Base-by-base conservation (phyloP, 805 yeast species). In the Pichia scutulata region DNA sequence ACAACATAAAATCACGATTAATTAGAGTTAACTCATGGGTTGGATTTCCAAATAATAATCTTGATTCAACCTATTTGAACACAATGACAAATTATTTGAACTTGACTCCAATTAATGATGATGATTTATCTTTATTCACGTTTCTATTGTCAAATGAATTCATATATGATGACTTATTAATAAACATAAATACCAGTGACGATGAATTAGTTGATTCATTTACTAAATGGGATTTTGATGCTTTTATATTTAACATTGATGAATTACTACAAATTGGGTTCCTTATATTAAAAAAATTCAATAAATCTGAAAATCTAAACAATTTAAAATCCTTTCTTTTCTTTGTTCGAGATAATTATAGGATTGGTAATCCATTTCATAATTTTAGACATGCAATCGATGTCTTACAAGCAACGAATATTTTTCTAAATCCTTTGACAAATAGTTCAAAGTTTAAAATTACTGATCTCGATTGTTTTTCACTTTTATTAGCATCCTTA, bases 341-440 rank as follows among this genome's bases (percentile, higher is more conserved):
- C 56, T 76, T 81, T 57, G 74, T 87, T 9, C 76, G 96, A 53
- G 85, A 86, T 57, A 78, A 88, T 43, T 93, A 93, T 67, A 82
- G 85, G 60, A 79, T 81, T 57, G 87, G 89, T 12, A 90, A 90
- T 64, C 88, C 92, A 18, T 93, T 92, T 72, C 99, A 93, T 70
- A 90, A 92, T 68, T 93, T 90, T 63, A 78, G 95, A 57, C 99
- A 93, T 68, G 97, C 96, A 0, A 86, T 89, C 18, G 99, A 93
- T 68, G 99, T 93, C 9, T 70, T 90, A 61, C 99, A 93, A 68
- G 96, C 95, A 2, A 81, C 92, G 30, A 83, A 85, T 70, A 83
- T 75, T 63, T 80, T 83, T 52, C 70, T 84, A 13, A 37, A 41
- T 4, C 33, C 41, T 22, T 36, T 65, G 7, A 21, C 36, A 8